A percentile compares a stretch with the other conserved stretches of the same genome.
These are phyloP conservation scores for Pseudogymnoascus sp. DNA, from an alignment of 2,329 filamentous ascomycete genomes.

Conservation along the genomic window DNA sequence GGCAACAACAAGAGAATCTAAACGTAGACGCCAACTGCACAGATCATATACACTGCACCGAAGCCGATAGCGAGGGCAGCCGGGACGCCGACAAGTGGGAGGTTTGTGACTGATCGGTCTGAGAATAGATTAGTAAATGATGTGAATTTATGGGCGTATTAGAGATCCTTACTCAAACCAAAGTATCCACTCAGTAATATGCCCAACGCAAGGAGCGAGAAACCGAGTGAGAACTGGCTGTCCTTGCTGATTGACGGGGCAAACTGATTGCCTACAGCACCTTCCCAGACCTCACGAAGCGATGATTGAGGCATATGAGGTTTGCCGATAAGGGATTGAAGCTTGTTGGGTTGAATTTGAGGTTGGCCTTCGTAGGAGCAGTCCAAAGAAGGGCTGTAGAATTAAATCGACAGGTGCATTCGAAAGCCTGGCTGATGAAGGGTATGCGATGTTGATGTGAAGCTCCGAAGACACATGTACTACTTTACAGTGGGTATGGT, in stretches of 20 bases:
- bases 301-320: conserved; percentile 40
- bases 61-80: conserved; percentile 84
- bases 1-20: conserved; percentile 32
- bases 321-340: not conserved
- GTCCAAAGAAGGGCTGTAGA: not conserved
- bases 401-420: not conserved
- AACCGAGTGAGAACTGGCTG: conserved; percentile 75
- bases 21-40: conserved; percentile 96
- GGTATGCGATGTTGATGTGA: conserved; percentile 1
- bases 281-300: conserved; percentile 87
- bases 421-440: not conserved
- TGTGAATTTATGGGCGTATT: not conserved
- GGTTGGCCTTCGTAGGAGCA: not conserved
- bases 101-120: conserved; percentile 76
- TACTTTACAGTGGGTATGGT: conserved; percentile 5
- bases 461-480: conserved; percentile 8
- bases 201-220: conserved; percentile 64
- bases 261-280: conserved; percentile 81
- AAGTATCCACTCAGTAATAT: conserved; percentile 70
- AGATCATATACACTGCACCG: conserved; percentile 97
- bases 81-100: conserved; percentile 72
- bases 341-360: not conserved
- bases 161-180: conserved; percentile 61
- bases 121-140: conserved; percentile 22
- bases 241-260: conserved; percentile 71